Base-by-base conservation (phyloP, 2,329 filamentous ascomycete species). In the Penicillium sp. region DNA sequence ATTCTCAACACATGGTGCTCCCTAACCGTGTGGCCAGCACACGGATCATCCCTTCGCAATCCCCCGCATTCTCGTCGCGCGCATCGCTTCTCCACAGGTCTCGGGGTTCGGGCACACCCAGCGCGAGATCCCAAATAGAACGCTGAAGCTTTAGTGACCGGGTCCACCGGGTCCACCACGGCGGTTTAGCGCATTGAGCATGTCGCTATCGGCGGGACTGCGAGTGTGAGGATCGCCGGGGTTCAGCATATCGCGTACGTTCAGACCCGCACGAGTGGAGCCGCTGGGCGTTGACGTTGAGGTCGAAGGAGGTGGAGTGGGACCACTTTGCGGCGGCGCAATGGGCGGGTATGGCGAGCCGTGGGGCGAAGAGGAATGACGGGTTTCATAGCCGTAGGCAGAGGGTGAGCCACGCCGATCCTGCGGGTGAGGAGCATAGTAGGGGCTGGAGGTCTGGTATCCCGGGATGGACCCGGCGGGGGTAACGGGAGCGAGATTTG, bases 191-290 rank as follows among this genome's bases (percentile, higher is more conserved):
- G 76, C 75, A 63, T 78, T 81, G 39, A 81, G 73, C 79, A 81
- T 81, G 55, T 79, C 77, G 58, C 77, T 81, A 65, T 81, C 79
- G 27, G 76, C 78, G 56, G 74, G 78, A 42, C 74, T 77, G 29
- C 79, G 76, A 26, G 74, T 71, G 22, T 70, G 66, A 55, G 70
- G 67, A 53, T 78, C 75, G 33, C 72, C 69, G 1, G 76, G 76
- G 47, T 77, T 78, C 31, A 81, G 66, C 73, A 81, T 79, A 56
- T 81, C 79, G 45, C 78, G 75, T 44, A 81, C 78, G 54, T 78
- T 79, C 65, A 81, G 71, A 5, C 77, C 77, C 51, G 72, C 74
- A 48, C 79, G 71, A 53, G 61, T 66, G 53, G 58, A 71, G 59
- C 65, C 67, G 52, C 61, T 68, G 49, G 63, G 76, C 47, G 62